Evolutionary conservation across 1,139 yeast genomes (phyloP), one percentile per base, ranked within the genome.

Genomic region (Taphrina wiesneri): DNA sequence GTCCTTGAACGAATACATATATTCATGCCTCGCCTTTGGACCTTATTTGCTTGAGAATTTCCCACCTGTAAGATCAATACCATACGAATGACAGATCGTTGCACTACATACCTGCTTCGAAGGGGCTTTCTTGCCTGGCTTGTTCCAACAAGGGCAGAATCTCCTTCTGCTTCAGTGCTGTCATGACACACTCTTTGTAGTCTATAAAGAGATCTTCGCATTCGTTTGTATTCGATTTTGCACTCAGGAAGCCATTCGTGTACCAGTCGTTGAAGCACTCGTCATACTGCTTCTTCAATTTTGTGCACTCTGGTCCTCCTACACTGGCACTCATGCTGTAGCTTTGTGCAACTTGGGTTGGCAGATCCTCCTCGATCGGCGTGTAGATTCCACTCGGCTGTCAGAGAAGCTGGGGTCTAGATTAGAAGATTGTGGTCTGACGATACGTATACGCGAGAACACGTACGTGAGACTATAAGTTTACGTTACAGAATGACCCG

Each of bases 211-310:
- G 53, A 39, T 67, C 69, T 19, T 61, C 67, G 45, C 69, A 67
- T 26, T 66, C 67, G 26, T 63, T 60, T 41, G 60, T 39, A n/a
- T 51, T 45, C 21, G 63, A 41, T 41, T 60, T 63, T 6, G 69
- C 69, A 21, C 57, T 63, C 34, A 66, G 57, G 62, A 67, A 67
- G 52, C 49, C 63, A 28, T 66, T 66, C 49, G 68, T 57, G 54
- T 67, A 67, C 69, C 69, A 67, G 61, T 67, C 65, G 28, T 67
- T 67, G 60, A 67, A 67, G 49, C 69, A 67, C 45, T 69, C 57
- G 36, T 67, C 69, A 53, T 67, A 67, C 43, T 61, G 26, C 36
- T 66, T 51, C 65, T 67, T 65, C 34, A 65, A 25, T 52, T 61
- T 60, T 26, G 65, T 65, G 51, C 67, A 65, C n/a, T 65, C 67